A percentile compares a stretch with the other conserved stretches of the same genome.
phyloP scores from a whole-genome alignment of 1,284 basidiomycete genomes.

The Apiotrichum sp. region DNA sequence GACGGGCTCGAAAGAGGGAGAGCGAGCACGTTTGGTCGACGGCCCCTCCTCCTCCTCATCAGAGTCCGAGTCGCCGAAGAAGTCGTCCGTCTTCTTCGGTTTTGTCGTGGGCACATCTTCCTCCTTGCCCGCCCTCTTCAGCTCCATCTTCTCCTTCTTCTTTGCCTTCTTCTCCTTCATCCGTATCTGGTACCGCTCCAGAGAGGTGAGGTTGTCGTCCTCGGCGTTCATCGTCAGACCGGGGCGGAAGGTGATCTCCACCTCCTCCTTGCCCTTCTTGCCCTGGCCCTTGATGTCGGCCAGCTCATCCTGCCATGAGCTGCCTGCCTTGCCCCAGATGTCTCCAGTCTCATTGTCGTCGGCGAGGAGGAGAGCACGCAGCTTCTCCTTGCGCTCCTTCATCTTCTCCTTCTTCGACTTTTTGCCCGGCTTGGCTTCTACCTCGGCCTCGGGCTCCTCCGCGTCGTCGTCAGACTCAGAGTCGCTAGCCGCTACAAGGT shows the following conservation, averaged over 20 bases:
- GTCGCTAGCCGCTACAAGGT: constrained; percentile 68
- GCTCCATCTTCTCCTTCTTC: constrained; percentile 52
- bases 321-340: constrained; percentile 62
- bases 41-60: constrained; percentile 39
- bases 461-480: constrained; percentile 36
- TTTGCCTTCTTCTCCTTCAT: constrained; percentile 76
- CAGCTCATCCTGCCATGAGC: constrained; percentile 22
- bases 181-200: constrained; percentile 74
- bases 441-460: constrained; percentile 16
- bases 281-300: constrained; percentile 38
- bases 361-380: constrained; percentile 65
- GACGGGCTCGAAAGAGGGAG: background rate
- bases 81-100: constrained; percentile 54
- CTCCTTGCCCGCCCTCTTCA: constrained; percentile 28
- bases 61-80: constrained; percentile 55
- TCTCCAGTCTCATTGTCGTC: constrained; percentile 53
- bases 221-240: constrained; percentile 55
- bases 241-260: constrained; percentile 91
- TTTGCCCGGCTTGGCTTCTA: constrained; percentile 1
- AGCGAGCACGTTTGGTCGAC: background rate
- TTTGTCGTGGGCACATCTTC: constrained; percentile 23
- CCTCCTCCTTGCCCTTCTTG: constrained; percentile 50
- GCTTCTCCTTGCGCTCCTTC: constrained; percentile 53
- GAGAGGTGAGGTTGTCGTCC: constrained; percentile 65
- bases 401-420: constrained; percentile 45